Conservation (phyloP, 192 early-diverging fungal species). For the Jimgerdemannia flammicorona region DNA sequence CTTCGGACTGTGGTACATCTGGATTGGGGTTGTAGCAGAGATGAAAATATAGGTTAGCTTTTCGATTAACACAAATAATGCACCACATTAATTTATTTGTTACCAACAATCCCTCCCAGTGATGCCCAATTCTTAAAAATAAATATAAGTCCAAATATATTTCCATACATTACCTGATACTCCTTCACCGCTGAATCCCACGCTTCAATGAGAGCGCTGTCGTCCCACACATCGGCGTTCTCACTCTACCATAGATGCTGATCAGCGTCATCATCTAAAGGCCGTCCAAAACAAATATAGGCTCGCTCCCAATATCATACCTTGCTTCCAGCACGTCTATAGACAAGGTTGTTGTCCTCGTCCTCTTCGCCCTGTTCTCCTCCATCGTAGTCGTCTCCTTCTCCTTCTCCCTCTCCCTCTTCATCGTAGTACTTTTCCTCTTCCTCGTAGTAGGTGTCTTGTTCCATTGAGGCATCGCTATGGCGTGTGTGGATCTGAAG, state of each 20-base stretch:
- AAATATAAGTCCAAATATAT: not conserved
- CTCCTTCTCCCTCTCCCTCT: conserved; percentile 8
- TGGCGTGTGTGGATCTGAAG: not conserved
- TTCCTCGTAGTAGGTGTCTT: conserved; percentile 4
- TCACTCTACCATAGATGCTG: not conserved
- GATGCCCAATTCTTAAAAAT: too few relatives aligned
- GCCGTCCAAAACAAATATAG: not conserved
- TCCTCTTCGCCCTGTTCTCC: conserved; percentile 2
- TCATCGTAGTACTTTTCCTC: conserved; percentile 12
- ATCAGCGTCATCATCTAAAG: not conserved
- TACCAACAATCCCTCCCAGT: too few relatives aligned
- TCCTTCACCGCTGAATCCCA: conserved; percentile 60
- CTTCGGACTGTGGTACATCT: not conserved
- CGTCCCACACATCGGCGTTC: conserved; percentile 54
- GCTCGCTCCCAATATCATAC: not conserved
- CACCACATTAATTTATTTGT: too few relatives aligned
- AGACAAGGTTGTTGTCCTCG: not conserved
- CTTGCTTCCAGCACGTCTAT: not conserved
- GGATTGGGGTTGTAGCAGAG: not conserved
- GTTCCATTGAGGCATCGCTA: not conserved
- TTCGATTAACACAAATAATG: too few relatives aligned
- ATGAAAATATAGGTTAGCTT: too few relatives aligned
- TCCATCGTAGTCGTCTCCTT: not conserved
- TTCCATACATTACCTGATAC: conserved; percentile 34
- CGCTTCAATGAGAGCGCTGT: conserved; percentile 53